Conservation (phyloP, 1,284 basidiomycete species). For the Heterobasidion occidentale region DNA sequence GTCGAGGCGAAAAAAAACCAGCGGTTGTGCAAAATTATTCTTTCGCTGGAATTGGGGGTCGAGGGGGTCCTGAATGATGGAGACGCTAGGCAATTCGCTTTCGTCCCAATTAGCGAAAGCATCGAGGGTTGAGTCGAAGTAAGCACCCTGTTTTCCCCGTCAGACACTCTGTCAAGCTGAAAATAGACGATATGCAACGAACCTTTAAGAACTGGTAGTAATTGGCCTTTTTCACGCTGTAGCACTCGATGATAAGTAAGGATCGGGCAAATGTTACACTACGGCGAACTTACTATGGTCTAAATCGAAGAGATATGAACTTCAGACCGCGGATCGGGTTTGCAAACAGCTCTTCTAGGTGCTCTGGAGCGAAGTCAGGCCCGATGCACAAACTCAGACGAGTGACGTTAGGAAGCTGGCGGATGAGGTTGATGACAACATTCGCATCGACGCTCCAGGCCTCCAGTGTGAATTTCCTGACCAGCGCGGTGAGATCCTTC, state of each 20-base stretch:
- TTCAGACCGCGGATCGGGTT: constrained; percentile 28
- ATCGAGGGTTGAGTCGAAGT: constrained; percentile 55
- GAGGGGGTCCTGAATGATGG: constrained; percentile 60
- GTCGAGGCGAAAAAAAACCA: constrained; percentile 65
- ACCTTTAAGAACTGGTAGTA: constrained; percentile 66
- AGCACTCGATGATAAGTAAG: background rate
- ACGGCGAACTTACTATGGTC: constrained; percentile 51
- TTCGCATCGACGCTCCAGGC: constrained; percentile 59
- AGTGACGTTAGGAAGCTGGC: constrained; percentile 37
- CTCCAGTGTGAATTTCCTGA: constrained; percentile 42
- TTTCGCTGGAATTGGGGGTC: constrained; percentile 25
- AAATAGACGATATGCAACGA: constrained; percentile 4
- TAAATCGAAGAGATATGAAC: constrained; percentile 49
- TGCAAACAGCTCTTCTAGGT: constrained; percentile 50
- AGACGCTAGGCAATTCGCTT: constrained; percentile 35
- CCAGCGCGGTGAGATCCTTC: constrained; percentile 24
- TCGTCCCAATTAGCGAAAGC: constrained; percentile 52
- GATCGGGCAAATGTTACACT: background rate
- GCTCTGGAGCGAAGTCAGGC: constrained; percentile 57
- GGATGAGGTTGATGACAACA: constrained; percentile 48
- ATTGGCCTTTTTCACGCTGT: constrained; percentile 55
- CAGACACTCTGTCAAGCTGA: background rate
- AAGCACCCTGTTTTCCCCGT: constrained; percentile 40
- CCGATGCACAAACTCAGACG: constrained; percentile 50
- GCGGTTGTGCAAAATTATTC: constrained; percentile 56